A percentile compares a stretch with the other conserved stretches of the same genome.
These are phyloP conservation scores for Chrysanthemum makinoi DNA, from an alignment of 129 eudicot genomes.

Conservation along the genomic window DNA sequence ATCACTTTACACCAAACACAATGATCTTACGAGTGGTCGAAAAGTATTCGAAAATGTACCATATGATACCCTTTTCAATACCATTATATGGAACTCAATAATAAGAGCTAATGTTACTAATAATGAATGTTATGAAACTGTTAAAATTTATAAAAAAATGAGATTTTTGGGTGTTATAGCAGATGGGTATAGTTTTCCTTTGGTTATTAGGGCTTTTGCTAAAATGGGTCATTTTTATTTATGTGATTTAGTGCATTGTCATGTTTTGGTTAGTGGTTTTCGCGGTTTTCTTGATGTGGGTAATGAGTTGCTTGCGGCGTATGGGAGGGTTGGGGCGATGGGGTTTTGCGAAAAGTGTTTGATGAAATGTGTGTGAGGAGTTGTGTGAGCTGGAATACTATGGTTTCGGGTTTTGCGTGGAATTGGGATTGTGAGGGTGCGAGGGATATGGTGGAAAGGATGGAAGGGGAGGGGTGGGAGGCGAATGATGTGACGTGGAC, in stretches of 20 bases:
- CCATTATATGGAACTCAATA: constrained; percentile 65
- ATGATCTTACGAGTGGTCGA: constrained; percentile 38
- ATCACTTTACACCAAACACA: constrained; percentile 40
- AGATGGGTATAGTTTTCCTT: constrained; percentile 68
- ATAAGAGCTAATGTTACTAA: constrained; percentile 47
- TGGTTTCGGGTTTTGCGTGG: constrained; percentile 56
- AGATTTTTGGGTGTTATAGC: constrained; percentile 31
- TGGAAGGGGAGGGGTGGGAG: constrained; percentile 63
- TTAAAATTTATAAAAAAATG: constrained; percentile 53
- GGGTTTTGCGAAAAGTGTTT: constrained; percentile 44
- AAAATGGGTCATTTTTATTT: constrained; percentile 27
- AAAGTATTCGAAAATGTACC: constrained; percentile 50
- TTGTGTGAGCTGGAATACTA: constrained; percentile 62
- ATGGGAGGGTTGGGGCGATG: constrained; percentile 53
- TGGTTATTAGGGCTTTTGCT: constrained; percentile 60
- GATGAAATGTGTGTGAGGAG: constrained; percentile 55
- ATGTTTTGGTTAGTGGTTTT: constrained; percentile 49
- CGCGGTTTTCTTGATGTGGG: constrained; percentile 44
- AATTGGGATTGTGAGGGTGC: constrained; percentile 50
- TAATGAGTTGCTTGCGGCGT: constrained; percentile 62
- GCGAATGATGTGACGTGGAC: constrained; percentile 84
- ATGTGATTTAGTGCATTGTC: constrained; percentile 50
- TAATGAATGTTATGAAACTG: constrained; percentile 30
- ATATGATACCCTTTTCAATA: constrained; percentile 24
- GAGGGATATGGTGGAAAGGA: constrained; percentile 37